Percentiles rank a stretch among this genome's conserved stretches.
Conservation (phyloP, 2,329 filamentous ascomycete genomes). For the Eutypa lata region DNA sequence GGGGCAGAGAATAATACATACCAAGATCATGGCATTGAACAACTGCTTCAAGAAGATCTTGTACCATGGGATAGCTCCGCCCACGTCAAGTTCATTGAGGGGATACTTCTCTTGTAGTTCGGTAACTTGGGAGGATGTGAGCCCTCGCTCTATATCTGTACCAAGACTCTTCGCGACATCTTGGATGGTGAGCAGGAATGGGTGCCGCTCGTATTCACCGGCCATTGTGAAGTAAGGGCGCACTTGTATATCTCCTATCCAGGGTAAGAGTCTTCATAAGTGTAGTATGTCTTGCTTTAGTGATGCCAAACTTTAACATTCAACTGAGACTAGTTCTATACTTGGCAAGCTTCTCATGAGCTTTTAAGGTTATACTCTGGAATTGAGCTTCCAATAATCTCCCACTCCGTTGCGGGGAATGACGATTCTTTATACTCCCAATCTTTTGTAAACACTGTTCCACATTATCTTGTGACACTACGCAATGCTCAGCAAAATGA, state of each 20-base stretch:
- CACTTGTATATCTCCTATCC: conserved; percentile 7
- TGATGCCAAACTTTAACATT: neutral
- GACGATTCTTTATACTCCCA: neutral
- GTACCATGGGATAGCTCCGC: conserved; percentile 63
- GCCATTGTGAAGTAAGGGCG: conserved; percentile 32
- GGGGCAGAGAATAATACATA: conserved; percentile 31
- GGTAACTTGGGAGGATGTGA: conserved; percentile 58
- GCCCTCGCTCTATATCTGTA: conserved; percentile 64
- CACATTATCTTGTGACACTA: neutral
- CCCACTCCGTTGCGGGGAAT: neutral
- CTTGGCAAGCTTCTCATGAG: neutral
- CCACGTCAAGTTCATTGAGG: conserved; percentile 68
- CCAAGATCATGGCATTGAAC: conserved; percentile 75
- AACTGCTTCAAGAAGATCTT: conserved; percentile 72
- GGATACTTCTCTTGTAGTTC: conserved; percentile 59
- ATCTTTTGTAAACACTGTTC: neutral
- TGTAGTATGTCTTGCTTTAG: neutral
- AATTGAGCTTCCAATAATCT: neutral
- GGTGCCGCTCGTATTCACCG: conserved; percentile 50
- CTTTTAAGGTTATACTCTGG: neutral
- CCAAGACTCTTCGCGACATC: conserved; percentile 61
- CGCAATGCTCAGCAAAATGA: neutral
- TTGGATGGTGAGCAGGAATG: conserved; percentile 58
- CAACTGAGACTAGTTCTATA: neutral
- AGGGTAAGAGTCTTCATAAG: conserved; percentile 13